A percentile compares a stretch with the other conserved stretches of the same genome.
phyloP scores from a whole-genome alignment of 768 basidiomycete species.

The Mrakia gelida region DNA sequence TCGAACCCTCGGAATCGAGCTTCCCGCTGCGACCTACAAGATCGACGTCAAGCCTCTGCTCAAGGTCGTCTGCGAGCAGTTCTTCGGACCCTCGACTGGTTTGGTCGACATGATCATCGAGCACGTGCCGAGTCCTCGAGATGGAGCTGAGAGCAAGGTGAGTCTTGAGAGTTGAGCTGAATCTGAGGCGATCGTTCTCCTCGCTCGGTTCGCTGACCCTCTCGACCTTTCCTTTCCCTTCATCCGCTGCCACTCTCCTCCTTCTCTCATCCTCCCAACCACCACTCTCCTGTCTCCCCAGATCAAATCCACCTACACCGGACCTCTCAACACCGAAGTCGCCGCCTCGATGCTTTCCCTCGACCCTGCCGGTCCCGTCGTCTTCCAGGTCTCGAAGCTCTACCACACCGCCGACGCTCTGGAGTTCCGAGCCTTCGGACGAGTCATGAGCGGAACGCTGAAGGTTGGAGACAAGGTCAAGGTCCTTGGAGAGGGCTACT shows the following conservation, averaged over 20 bases:
- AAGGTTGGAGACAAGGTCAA: conserved; percentile 78
- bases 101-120: conserved; percentile 88
- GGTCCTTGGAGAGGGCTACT: conserved; percentile 96
- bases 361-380: conserved; percentile 76
- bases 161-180: not conserved
- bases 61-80: conserved; percentile 89
- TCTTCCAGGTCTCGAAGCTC: conserved; percentile 89
- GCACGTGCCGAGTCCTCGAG: conserved; percentile 67
- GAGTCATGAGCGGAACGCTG: conserved; percentile 87
- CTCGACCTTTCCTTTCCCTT: not conserved
- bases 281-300: conserved; percentile 39
- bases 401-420: conserved; percentile 96
- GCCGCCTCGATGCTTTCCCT: conserved; percentile 76
- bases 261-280: too few species aligned
- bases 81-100: conserved; percentile 86
- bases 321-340: conserved; percentile 75
- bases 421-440: conserved; percentile 92
- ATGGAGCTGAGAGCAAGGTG: conserved; percentile 46
- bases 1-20: conserved; percentile 65
- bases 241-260: too few species aligned
- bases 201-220: conserved; percentile 5
- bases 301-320: conserved; percentile 81
- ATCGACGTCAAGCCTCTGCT: conserved; percentile 95
- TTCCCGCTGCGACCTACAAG: conserved; percentile 93
- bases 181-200: too few species aligned